phyloP scores from a whole-genome alignment of 2,329 filamentous ascomycete species.

The Aspergillus ustus region DNA sequence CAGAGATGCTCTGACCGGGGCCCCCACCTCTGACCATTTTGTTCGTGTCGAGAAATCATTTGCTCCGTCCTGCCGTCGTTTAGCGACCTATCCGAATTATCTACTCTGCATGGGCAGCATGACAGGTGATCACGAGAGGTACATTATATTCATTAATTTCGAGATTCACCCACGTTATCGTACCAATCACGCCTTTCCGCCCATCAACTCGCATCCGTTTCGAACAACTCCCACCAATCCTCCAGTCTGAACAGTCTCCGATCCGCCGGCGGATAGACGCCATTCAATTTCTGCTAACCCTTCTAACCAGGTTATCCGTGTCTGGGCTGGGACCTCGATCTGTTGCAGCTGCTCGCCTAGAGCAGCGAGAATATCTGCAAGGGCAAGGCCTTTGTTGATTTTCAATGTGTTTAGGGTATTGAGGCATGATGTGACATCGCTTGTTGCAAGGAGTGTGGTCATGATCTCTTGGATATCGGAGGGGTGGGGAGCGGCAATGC shows the following conservation, averaged over 20 bases:
- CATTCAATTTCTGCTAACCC: constrained; percentile 93
- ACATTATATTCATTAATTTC: neutral
- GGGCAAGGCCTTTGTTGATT: constrained; percentile 78
- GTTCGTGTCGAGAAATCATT: neutral
- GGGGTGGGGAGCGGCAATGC: constrained; percentile 92
- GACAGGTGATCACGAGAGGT: neutral
- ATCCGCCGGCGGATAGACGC: constrained; percentile 82
- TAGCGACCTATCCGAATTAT: neutral
- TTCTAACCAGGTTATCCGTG: constrained; percentile 88
- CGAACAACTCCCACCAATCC: constrained; percentile 88
- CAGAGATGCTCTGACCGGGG: neutral
- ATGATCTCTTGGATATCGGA: constrained; percentile 84
- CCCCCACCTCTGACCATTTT: neutral
- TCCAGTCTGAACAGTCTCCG: constrained; percentile 87
- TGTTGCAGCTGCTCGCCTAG: constrained; percentile 80
- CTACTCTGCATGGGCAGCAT: neutral
- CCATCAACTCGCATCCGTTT: constrained; percentile 79
- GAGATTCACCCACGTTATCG: neutral
- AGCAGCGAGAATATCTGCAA: constrained; percentile 91
- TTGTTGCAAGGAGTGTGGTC: constrained; percentile 78
- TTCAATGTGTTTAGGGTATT: constrained; percentile 89
- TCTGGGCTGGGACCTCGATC: constrained; percentile 82
- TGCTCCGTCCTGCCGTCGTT: neutral
- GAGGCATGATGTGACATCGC: constrained; percentile 87
- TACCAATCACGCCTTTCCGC: constrained; percentile 33